These are phyloP conservation scores for Coemansia sp. DNA, from an alignment of 192 early-diverging fungal genomes.

Conservation along the genomic window DNA sequence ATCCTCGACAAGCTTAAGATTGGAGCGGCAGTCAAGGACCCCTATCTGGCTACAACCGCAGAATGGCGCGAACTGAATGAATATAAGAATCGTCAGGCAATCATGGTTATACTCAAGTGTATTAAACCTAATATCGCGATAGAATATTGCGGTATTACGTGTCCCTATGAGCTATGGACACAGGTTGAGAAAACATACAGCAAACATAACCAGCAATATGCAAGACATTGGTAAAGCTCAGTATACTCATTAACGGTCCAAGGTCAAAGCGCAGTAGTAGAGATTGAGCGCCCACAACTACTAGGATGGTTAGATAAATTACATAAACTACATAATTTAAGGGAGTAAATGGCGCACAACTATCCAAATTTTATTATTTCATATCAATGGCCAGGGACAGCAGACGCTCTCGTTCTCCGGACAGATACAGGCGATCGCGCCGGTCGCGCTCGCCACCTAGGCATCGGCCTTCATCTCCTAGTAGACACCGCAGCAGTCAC, in stretches of 20 bases:
- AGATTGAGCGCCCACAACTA: background rate
- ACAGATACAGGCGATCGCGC: conserved; percentile 6
- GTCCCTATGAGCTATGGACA: background rate
- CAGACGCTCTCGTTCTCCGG: conserved; percentile 27
- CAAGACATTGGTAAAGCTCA: background rate
- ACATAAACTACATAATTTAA: background rate
- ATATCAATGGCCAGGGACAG: conserved; percentile 28
- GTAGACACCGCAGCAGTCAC: conserved; percentile 17
- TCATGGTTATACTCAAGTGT: background rate
- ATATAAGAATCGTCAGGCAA: background rate
- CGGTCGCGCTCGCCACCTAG: conserved; percentile 24
- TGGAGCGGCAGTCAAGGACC: background rate
- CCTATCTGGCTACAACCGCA: background rate
- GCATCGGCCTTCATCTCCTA: conserved; percentile 35
- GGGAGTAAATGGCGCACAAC: background rate
- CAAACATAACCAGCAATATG: background rate
- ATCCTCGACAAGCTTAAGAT: background rate
- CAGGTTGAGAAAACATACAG: background rate
- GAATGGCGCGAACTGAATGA: background rate
- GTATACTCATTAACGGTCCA: background rate
- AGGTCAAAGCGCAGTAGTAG: background rate
- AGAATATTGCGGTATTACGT: background rate
- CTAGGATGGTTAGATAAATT: background rate
- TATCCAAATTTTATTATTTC: background rate
- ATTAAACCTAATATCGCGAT: background rate